Evolutionary conservation across 1,284 basidiomycete genomes (phyloP), one percentile per base, ranked within the genome.

Genomic region (Naganishia sp.): DNA sequence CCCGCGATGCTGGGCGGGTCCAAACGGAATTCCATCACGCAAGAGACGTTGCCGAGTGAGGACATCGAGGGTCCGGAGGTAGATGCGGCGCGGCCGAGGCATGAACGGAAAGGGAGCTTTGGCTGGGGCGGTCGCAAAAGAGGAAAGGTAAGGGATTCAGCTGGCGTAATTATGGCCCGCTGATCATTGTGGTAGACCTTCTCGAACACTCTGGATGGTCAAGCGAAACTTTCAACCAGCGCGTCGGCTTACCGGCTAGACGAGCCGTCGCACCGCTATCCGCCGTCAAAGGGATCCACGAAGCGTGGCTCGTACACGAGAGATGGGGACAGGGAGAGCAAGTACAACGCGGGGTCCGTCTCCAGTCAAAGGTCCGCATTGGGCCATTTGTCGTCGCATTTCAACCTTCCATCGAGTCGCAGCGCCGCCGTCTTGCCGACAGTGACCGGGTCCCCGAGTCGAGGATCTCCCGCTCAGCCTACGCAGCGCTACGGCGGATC

Each of bases 41-140:
- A 75, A 64, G 66, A 71, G 53, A 61, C 55, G 66, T 65, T 11
- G 57, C 46, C 28, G 69, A 61, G 25, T 10, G 28, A 48, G 57
- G 55, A 31, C 18, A 52, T 53, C 52, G 45, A 55, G 21, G 23
- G 6, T 33, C 55, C 63, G 36, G 33, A 4, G 10, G 15, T 11
- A 46, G 33, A 42, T 43, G 68, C 55, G 42, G 55, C 65, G 42
- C 33, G 56, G 49, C 64, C 42, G 56, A 66, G 48, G 43, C 49
- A 69, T 59, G 68, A 67, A 44, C 59, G 67, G 39, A 91, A 90
- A 78, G 88, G 71, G 10, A 76, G 72, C 65, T 90, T 90, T 9
- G 88, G 89, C 39, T 83, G 95, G 73, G 92, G 93, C 83, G 90
- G 91, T 39, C 83, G 94, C 73, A 93, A 89, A 75, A 83, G 94